Conservation (phyloP, 495 filamentous ascomycete genomes). For the Penicillium psychrofluorescens region DNA sequence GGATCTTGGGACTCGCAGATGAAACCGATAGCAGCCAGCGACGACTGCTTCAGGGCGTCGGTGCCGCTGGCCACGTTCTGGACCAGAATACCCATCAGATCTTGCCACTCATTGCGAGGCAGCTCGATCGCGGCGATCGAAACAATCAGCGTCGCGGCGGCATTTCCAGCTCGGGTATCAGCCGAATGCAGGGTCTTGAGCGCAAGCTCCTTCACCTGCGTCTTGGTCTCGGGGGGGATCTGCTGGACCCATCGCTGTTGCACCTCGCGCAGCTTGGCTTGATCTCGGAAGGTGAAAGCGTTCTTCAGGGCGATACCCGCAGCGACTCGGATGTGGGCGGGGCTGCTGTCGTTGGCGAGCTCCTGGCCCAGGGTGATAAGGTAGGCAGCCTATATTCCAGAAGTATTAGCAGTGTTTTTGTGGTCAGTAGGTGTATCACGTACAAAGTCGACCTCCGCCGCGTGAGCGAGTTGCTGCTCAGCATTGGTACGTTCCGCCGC, state of each 20-base stretch:
- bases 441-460: constrained; percentile 92
- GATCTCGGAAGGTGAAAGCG: constrained; percentile 88
- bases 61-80: constrained; percentile 82
- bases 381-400: constrained; percentile 63
- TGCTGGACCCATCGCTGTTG: constrained; percentile 86
- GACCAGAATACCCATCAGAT: constrained; percentile 82
- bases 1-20: constrained; percentile 93
- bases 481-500: constrained; percentile 79
- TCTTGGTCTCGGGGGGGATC: constrained; percentile 71
- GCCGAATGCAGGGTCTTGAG: constrained; percentile 73
- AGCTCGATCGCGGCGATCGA: constrained; percentile 93
- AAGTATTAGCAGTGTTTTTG: no score
- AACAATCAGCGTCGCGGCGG: constrained; percentile 89
- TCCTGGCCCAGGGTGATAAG: constrained; percentile 83
- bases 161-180: constrained; percentile 74
- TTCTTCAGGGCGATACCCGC: constrained; percentile 97
- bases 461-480: constrained; percentile 88
- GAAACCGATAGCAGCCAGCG: constrained; percentile 88
- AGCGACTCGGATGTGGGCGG: constrained; percentile 77
- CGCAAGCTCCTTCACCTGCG: constrained; percentile 77
- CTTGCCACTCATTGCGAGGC: constrained; percentile 89
- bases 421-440: constrained; percentile 30
- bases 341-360: constrained; percentile 81
- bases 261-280: constrained; percentile 72
- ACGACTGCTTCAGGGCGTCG: constrained; percentile 86